A percentile compares a stretch with the other conserved stretches of the same genome.
phyloP scores from a whole-genome alignment of 2,329 filamentous ascomycete species.

The Claviceps capensis region DNA sequence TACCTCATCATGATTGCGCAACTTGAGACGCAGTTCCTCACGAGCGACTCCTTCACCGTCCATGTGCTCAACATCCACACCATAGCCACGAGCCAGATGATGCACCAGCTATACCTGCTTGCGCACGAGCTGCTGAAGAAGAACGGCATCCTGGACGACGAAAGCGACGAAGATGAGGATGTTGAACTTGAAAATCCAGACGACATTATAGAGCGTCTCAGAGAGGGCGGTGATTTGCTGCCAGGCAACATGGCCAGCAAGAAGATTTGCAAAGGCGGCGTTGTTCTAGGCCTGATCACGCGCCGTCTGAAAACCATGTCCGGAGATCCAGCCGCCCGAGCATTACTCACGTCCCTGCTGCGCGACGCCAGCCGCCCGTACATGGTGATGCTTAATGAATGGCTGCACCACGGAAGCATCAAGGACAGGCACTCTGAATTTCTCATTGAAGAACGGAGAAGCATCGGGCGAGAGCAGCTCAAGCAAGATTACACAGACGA shows the following conservation, averaged over 20 bases:
- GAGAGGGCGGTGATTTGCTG: constrained; percentile 71
- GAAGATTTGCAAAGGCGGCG: constrained; percentile 93
- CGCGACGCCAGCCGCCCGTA: constrained; percentile 86
- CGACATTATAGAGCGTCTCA: constrained; percentile 79
- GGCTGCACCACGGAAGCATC: constrained; percentile 92
- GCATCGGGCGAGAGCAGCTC: constrained; percentile 77
- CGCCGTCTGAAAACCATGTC: constrained; percentile 78
- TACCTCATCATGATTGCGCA: constrained; percentile 89
- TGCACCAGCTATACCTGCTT: constrained; percentile 78
- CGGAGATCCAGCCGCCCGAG: constrained; percentile 77
- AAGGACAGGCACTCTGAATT: constrained; percentile 91
- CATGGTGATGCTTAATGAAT: constrained; percentile 97
- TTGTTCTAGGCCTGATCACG: constrained; percentile 79
- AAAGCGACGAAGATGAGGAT: constrained; percentile 56
- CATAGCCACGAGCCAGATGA: constrained; percentile 78
- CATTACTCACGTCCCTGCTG: constrained; percentile 67
- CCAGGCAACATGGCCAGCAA: constrained; percentile 70
- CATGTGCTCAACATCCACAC: constrained; percentile 89
- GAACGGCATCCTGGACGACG: constrained; percentile 76
- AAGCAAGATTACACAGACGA: constrained; percentile 98
- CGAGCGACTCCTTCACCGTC: constrained; percentile 76
- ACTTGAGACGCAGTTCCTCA: constrained; percentile 83
- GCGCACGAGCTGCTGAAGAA: constrained; percentile 77
- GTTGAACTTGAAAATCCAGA: constrained; percentile 70
- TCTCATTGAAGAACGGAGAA: constrained; percentile 88